Evolutionary conservation across 129 eudicot species (phyloP), one percentile per base, ranked within the genome.

Genomic region (Centaurea solstitialis): DNA sequence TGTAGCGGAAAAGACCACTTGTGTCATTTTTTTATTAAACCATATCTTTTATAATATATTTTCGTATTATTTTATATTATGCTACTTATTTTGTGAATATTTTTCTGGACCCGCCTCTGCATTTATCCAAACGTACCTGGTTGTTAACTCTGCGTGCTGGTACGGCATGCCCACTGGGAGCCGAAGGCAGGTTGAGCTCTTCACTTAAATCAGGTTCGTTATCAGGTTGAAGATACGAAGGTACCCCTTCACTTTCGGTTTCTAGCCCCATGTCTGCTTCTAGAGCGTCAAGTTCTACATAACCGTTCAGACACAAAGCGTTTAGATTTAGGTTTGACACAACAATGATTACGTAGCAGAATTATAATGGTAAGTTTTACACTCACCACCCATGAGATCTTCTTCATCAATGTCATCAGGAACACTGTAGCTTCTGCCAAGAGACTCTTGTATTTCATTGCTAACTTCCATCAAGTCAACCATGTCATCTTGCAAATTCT

Each of bases 401-500:
- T 94, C 97, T 89, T 94, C 97, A 79, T 94, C 98, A 88, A 94
- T 84, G 87, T 94, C 98, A 83, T 94, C 98, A 76, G 98, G 98
- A 26, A 92, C 92, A 73, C 72, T 89, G 77, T 92, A 94, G 89
- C 86, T 91, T 87, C 98, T 84, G 74, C 97, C 97, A 73, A 94
- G 94, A 15, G 97, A 87, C 83, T 94, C 98, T 85, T 92, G 97
- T 79, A 94, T 92, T 83, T 92, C 98, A 83, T 82, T 87, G 83
- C 97, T 94, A 82, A 88, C 97, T 76, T 92, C 98, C 98, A 94
- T 90, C 84, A 94, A 82, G 79, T 94, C 98, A 90, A 86, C 71
- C 98, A 94, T 94, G 78, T 94, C 98, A 90, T 92, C 98, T 94
- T 94, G 98, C 85, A 94, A 84, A 81, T 89, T 94, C 97, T 94